Evolutionary conservation across 495 filamentous ascomycete genomes (phyloP).

Genomic region (Apodospora peruviana): DNA sequence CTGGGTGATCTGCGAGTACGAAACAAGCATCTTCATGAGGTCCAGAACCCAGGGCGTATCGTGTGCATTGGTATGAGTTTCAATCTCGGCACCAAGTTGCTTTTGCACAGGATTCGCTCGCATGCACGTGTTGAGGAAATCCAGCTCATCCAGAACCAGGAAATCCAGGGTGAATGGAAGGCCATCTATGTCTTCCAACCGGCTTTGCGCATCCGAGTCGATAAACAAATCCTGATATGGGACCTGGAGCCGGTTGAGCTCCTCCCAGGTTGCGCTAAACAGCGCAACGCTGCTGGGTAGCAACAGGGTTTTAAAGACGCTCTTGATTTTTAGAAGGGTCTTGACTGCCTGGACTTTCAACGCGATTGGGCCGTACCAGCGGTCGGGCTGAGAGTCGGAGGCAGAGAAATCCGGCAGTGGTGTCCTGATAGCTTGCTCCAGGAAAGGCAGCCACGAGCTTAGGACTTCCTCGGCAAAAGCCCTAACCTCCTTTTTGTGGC

Average conservation of each 20-base stretch:
- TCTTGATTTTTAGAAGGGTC: constrained; percentile 85
- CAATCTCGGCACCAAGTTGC: constrained; percentile 70
- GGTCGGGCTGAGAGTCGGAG: constrained; percentile 33
- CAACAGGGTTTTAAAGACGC: constrained; percentile 75
- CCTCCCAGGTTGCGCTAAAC: constrained; percentile 83
- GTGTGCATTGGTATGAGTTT: constrained; percentile 47
- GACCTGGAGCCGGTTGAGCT: constrained; percentile 63
- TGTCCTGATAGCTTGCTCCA: constrained; percentile 64
- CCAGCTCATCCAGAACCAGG: constrained; percentile 84
- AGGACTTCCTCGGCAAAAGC: constrained; percentile 82
- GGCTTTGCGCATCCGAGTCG: constrained; percentile 73
- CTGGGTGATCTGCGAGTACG: constrained; percentile 84
- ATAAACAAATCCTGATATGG: constrained; percentile 79
- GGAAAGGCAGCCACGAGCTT: constrained; percentile 80
- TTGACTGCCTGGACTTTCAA: constrained; percentile 89
- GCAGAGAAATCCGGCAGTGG: constrained; percentile 54
- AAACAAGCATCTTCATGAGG: constrained; percentile 72
- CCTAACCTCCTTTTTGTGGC: constrained; percentile 77
- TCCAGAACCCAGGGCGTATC: constrained; percentile 71
- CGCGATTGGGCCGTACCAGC: constrained; percentile 73
- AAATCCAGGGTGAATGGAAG: constrained; percentile 96
- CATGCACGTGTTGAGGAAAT: constrained; percentile 84
- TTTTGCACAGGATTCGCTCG: constrained; percentile 78
- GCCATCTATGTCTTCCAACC: constrained; percentile 82
- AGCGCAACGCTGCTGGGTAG: constrained; percentile 69